Evolutionary conservation across 345 rosid genomes (phyloP).

Genomic region (Alliaria petiolata): DNA sequence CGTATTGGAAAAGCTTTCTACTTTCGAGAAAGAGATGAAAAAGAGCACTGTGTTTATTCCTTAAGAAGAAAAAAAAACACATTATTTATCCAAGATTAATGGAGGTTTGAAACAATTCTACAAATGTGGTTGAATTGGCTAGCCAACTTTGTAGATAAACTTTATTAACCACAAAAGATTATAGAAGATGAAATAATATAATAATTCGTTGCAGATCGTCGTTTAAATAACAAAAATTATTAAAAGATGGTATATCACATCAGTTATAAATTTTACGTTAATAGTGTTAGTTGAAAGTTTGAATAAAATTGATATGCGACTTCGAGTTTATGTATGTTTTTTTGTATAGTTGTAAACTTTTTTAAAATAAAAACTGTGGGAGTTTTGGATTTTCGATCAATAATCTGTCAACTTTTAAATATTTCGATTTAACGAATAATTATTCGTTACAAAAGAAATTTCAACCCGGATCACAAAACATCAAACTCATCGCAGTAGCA

Average conservation of each 20-base stretch:
- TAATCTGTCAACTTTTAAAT: no score
- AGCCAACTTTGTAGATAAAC: background rate
- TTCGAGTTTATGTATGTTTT: no score
- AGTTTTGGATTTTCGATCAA: no score
- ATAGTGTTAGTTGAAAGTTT: no score
- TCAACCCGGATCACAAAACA: no score
- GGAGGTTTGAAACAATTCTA: background rate
- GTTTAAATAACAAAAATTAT: background rate
- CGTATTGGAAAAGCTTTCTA: slow-evolving; percentile 16
- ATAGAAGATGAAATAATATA: background rate
- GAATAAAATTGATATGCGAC: no score
- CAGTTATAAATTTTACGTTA: background rate
- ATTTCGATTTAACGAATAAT: no score
- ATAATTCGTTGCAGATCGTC: background rate
- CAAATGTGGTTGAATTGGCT: background rate
- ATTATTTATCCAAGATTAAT: background rate
- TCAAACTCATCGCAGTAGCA: no score
- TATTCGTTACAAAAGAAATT: no score
- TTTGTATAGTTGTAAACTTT: no score
- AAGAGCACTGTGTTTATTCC: background rate
- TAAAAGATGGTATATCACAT: background rate
- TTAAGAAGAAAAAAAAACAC: background rate
- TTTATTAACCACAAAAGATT: slow-evolving; percentile 3
- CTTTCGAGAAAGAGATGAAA: slow-evolving; percentile 12
- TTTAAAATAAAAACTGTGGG: no score